phyloP scores from a whole-genome alignment of 2,329 filamentous ascomycete species.

The Mycosphaerella sp. region DNA sequence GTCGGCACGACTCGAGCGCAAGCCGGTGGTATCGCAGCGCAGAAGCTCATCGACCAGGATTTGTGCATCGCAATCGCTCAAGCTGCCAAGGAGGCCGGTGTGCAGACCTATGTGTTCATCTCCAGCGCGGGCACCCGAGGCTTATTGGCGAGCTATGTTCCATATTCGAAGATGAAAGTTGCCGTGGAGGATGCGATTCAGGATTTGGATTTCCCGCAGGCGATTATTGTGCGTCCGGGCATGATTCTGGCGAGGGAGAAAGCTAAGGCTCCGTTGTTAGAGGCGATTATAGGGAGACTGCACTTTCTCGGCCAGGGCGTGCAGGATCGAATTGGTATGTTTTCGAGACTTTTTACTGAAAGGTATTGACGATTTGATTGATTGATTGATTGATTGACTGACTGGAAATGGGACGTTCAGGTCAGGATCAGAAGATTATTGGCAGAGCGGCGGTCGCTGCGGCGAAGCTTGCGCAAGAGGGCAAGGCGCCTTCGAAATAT shows the following conservation, averaged over 20 bases:
- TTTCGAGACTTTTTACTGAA: too few relatives aligned
- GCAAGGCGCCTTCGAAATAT: constrained; percentile 17
- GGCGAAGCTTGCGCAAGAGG: constrained; percentile 14
- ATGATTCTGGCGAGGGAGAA: constrained; percentile 31
- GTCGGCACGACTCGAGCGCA: constrained; percentile 34
- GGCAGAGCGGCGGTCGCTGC: constrained; percentile 18
- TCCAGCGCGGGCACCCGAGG: constrained; percentile 34
- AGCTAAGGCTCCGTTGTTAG: constrained; percentile 16
- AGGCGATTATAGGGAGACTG: constrained; percentile 21
- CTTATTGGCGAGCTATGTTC: constrained; percentile 27
- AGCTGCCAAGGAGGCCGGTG: constrained; percentile 34
- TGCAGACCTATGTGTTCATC: constrained; percentile 35
- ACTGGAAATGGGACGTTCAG: neutral
- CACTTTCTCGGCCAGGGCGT: constrained; percentile 14
- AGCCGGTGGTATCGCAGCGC: constrained; percentile 33
- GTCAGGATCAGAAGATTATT: constrained; percentile 18
- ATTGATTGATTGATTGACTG: neutral
- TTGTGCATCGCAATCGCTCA: constrained; percentile 33
- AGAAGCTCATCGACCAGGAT: constrained; percentile 38
- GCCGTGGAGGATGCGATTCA: constrained; percentile 35
- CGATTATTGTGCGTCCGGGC: constrained; percentile 34
- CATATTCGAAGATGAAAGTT: constrained; percentile 36
- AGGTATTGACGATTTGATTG: neutral
- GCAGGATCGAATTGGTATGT: constrained; percentile 17
- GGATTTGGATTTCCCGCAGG: constrained; percentile 34